Percentiles rank a stretch among this genome's conserved stretches.
Conservation (phyloP, 1,284 basidiomycete species). For the Schizophyllum commune region DNA sequence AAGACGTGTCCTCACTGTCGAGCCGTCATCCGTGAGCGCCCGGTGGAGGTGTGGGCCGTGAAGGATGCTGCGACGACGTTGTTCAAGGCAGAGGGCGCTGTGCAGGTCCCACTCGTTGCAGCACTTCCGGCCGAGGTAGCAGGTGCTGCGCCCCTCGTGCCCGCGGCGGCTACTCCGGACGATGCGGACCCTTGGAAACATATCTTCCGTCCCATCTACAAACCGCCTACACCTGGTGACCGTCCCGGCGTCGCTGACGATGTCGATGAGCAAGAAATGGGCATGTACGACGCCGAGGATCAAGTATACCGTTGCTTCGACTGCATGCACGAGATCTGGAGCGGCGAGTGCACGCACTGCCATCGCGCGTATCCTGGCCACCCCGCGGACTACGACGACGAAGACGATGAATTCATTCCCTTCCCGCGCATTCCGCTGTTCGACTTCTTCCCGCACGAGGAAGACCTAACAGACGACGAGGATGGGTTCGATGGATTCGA, state of each 20-base stretch:
- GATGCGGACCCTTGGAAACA: constrained; percentile 51
- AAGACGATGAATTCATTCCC: constrained; percentile 9
- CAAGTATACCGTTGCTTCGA: constrained; percentile 65
- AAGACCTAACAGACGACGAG: constrained; percentile 5
- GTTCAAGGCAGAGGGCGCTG: constrained; percentile 40
- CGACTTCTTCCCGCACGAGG: constrained; percentile 5
- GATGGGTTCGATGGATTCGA: constrained; percentile 2
- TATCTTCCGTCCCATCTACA: constrained; percentile 35
- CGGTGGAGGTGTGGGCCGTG: constrained; percentile 64
- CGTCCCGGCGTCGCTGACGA: constrained; percentile 6
- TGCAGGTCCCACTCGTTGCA: constrained; percentile 10
- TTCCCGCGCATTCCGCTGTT: background rate
- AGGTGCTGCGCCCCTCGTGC: constrained; percentile 12
- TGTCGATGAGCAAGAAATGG: constrained; percentile 32
- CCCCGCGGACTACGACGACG: constrained; percentile 9
- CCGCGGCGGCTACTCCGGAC: constrained; percentile 14
- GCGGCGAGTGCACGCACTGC: constrained; percentile 53
- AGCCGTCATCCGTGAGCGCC: constrained; percentile 47
- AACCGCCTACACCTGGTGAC: constrained; percentile 13
- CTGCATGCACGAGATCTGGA: constrained; percentile 70
- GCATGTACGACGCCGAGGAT: constrained; percentile 63
- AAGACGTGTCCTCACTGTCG: constrained; percentile 77
- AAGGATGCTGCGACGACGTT: constrained; percentile 55
- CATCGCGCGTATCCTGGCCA: constrained; percentile 51
- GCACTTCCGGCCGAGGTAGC: constrained; percentile 18